These are phyloP conservation scores for Ogataea pignaliae DNA, from an alignment of 805 yeast species.

Conservation along the genomic window DNA sequence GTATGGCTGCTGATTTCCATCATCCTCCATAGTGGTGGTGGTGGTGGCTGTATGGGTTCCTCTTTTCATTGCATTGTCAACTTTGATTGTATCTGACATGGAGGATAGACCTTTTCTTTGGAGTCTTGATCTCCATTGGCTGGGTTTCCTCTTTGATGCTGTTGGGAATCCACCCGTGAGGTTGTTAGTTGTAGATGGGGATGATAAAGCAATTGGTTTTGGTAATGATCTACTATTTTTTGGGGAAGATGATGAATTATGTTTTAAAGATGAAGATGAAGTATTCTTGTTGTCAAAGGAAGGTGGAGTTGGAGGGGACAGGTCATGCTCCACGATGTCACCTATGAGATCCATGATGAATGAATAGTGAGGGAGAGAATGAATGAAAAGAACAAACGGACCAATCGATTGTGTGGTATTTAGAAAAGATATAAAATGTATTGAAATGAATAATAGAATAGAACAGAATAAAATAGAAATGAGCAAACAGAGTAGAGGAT, in stretches of 20 bases:
- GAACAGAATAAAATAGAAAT: no score
- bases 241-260: no score
- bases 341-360: conserved; percentile 59
- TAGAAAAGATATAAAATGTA: no score
- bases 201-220: neutral
- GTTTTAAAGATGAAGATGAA: neutral
- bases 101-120: conserved; percentile 31
- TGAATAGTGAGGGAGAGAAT: neutral
- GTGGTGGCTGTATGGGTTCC: no score
- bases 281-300: conserved; percentile 4
- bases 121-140: conserved; percentile 46
- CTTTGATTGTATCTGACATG: conserved; percentile 20
- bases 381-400: no score
- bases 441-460: no score
- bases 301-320: conserved; percentile 29
- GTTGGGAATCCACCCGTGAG: conserved; percentile 32
- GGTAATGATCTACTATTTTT: neutral
- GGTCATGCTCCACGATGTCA: conserved; percentile 65
- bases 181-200: neutral
- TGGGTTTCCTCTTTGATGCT: conserved; percentile 34
- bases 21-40: neutral
- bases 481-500: no score
- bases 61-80: conserved; percentile 3
- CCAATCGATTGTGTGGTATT: no score
- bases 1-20: conserved; percentile 1